A percentile compares a stretch with the other conserved stretches of the same genome.
Evolutionary conservation across 371 early-diverging fungal genomes (phyloP).

Genomic region (Massospora cicadina): DNA sequence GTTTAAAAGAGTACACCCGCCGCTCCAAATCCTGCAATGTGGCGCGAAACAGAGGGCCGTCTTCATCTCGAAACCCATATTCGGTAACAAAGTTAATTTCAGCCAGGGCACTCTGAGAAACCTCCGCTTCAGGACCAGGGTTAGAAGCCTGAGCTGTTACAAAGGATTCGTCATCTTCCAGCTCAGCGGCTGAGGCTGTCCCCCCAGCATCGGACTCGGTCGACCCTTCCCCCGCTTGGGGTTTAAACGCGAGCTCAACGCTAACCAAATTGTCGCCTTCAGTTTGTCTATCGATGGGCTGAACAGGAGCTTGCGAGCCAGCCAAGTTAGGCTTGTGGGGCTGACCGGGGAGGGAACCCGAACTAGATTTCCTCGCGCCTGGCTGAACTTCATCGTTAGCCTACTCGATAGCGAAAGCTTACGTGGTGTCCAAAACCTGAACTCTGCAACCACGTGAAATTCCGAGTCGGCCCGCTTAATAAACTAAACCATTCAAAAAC

Average conservation of each 20-base stretch:
- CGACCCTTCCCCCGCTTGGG: not conserved
- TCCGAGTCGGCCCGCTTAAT: not conserved
- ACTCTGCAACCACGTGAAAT: slow-evolving; percentile 1
- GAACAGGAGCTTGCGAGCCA: no score
- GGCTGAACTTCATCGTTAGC: not conserved
- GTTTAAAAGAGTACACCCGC: slow-evolving; percentile 3
- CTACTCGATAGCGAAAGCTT: not conserved
- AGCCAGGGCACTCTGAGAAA: not conserved
- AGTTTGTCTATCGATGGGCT: not conserved
- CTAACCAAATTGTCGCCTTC: not conserved
- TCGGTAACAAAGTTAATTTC: not conserved
- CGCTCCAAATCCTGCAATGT: slow-evolving; percentile 5
- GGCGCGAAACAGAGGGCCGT: slow-evolving; percentile 11
- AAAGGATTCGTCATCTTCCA: not conserved
- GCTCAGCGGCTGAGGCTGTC: not conserved
- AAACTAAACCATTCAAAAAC: not conserved
- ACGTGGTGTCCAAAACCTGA: not conserved
- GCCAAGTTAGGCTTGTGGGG: not conserved
- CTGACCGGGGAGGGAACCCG: no score
- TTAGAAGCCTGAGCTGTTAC: not conserved
- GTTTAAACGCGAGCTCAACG: no score
- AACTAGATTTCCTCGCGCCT: not conserved
- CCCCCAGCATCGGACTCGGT: not conserved
- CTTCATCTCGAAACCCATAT: not conserved
- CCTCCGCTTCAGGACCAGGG: not conserved